Base-by-base conservation (phyloP, 345 rosid genomes). In the Populus pruinosa region DNA sequence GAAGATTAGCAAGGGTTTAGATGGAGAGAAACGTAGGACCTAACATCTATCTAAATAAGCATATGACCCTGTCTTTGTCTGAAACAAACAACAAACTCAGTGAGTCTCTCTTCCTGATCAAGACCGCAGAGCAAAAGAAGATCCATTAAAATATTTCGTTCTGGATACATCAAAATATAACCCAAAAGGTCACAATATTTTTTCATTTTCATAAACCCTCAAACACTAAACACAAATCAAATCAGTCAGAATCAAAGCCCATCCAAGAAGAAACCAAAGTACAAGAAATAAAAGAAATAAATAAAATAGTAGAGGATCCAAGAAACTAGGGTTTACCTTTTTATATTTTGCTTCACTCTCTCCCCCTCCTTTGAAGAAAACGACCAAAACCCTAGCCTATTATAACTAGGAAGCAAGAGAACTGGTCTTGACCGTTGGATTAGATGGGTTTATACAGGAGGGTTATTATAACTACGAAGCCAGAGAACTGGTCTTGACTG, bases 331-430 rank as follows among this genome's bases (percentile, higher is more conserved):
- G 49, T 3, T 13, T 31, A 31, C 7, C 53, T 75, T 6, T 67
- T 59, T 29, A 17, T 4, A 17, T 35, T 66, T 67, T 18, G 38
- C 23, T 50, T 72, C 12, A 20, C 31, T 38, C 39, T 41, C 13
- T 17, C 70, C 5, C 41, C 13, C 17, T 13, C 18, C 63, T 0
- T 16, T 14, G 20, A 49, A 1, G 17, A 6, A 8, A 27, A 41
- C 27, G 33, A 66, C 56, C 18, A 50, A 78, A 78, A 78, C 81
- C 81, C 72, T 72, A 66, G 44, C 44, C 10, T 41, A 41, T 41
- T 41, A 41, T 12, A 41, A 41, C 35, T 78, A 71, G 0, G 9
- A 71, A n/a, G 25, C 35, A 13, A 5, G 23, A 31, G 29, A 64
- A 6, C 1, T 35, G 23, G 35, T 71, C 56, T 17, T 39, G 53